Evolutionary conservation across 2,329 filamentous ascomycete species (phyloP), one percentile per base, ranked within the genome.

Genomic region (Alternaria gaisen): DNA sequence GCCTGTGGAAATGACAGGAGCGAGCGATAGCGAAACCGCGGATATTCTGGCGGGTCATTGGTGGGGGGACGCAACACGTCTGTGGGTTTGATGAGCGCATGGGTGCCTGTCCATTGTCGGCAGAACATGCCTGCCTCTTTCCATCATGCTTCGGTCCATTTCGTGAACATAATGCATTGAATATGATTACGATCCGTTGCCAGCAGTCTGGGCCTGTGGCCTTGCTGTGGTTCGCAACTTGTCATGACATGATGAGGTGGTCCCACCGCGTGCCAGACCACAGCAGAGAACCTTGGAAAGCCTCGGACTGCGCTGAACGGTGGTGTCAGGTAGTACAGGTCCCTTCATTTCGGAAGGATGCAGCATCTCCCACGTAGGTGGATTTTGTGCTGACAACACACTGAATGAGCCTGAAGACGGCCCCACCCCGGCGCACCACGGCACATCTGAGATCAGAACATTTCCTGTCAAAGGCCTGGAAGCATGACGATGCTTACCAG

Each of bases 311-410:
- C 63, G 53, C 56, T 60, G 43, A 54, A 50, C 56, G 57, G 61
- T 56, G 53, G 67, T 68, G 65, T 61, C 65, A 75, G 68, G 74
- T 71, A 55, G 70, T 67, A 77, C 75, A 73, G 68, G 63, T 66
- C 73, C 76, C 74, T 77, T 76, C 73, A 79, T 79, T 79, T 79
- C 75, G 75, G 76, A 67, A 70, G 50, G 61, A 70, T 76, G 73
- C 73, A 77, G 71, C 68, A 76, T 78, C 72, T 69, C 68, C 74
- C 76, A 72, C 68, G 55, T 68, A 66, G 62, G 66, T 72, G 75
- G 73, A 71, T 70, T 68, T 65, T 69, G 61, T 67, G 73, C 72
- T 75, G 73, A 75, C 73, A 72, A 66, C 69, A 67, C 72, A 75
- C 61, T 71, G 65, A 75, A 75, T 75, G 71, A 78, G 76, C 74